Evolutionary conservation across 108 stramenopile genomes (phyloP), one percentile per base, ranked within the genome.

Genomic region (Pseudonitzschia pungens): DNA sequence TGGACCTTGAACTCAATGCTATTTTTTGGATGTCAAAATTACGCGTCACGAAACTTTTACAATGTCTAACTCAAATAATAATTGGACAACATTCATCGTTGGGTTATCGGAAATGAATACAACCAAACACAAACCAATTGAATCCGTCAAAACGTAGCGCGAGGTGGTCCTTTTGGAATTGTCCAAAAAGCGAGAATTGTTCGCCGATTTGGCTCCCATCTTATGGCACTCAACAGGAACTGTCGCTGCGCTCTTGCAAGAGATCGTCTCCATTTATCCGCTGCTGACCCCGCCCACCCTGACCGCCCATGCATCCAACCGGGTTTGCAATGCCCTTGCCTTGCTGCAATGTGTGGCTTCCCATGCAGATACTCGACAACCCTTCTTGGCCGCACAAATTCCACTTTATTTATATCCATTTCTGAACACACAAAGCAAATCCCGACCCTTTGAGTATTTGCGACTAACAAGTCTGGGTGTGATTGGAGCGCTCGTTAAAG

Each of bases 321-420:
- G 98, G 2, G 98, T 98, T 10, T 99, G 99, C 86, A 99, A 99
- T 80, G 99, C 99, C 5, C 82, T 99, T 55, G 98, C 99, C 31
- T 81, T 99, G 57, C 74, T 99, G 51, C 99, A 99, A 78, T 98
- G 98, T 73, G 99, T 99, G 21, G 99, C 99, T 0, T 94, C 92
- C 51, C 99, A 99, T 86, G 84, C 93, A 0, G 97, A 98, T 73
- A 99, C 99, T 16, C 81, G 98, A 41, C 85, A 83, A 41, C 87
- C 95, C 26, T 98, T 99, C 78, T 77, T 99, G 48, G 74, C 74
- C 28, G 99, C 99, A 16, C 97, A 99, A 69, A 95, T 99, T 27
- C 98, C 98, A 20, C 85, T 99, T 41, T 99, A 99, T 65, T 85
- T 99, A 22, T 99, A 99, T 73, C 99, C 99, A 0, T 99, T 99